phyloP scores from a whole-genome alignment of 768 basidiomycete genomes.

The Leccinum obscurum region DNA sequence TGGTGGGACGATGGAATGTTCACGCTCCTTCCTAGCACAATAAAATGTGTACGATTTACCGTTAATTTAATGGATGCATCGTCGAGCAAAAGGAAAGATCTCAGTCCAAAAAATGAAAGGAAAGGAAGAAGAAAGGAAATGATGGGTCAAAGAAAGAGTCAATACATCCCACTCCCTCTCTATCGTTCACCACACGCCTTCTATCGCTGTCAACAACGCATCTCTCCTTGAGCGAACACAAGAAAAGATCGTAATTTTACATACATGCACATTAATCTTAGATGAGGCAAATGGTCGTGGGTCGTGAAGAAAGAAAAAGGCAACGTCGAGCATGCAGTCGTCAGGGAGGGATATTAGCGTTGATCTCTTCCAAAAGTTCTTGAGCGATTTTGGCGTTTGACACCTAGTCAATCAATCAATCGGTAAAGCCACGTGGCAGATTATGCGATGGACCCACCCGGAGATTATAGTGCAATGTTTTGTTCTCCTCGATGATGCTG shows the following conservation, averaged over 20 bases:
- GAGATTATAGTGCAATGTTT: slow-evolving; percentile 70
- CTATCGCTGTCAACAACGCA: slow-evolving; percentile 23
- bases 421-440: background rate
- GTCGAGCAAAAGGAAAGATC: slow-evolving; percentile 4
- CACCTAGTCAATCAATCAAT: slow-evolving; percentile 41
- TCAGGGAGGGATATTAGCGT: slow-evolving; percentile 40
- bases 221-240: slow-evolving; percentile 30
- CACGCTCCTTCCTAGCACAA: slow-evolving; percentile 14
- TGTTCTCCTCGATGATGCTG: slow-evolving; percentile 64
- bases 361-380: slow-evolving; percentile 61
- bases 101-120: slow-evolving; percentile 15
- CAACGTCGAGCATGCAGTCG: slow-evolving; percentile 10
- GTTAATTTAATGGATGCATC: slow-evolving; percentile 27
- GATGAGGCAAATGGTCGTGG: slow-evolving; percentile 28
- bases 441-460: slow-evolving; percentile 47
- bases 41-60: slow-evolving; percentile 27
- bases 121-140: background rate
- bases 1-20: slow-evolving; percentile 73
- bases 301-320: slow-evolving; percentile 13
- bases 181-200: slow-evolving; percentile 19
- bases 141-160: background rate
- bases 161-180: slow-evolving; percentile 14
- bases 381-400: slow-evolving; percentile 69
- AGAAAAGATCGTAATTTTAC: slow-evolving; percentile 32
- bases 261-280: slow-evolving; percentile 36